These are phyloP conservation scores for Margaritispora aquatica DNA, from an alignment of 495 filamentous ascomycete genomes.

Conservation along the genomic window DNA sequence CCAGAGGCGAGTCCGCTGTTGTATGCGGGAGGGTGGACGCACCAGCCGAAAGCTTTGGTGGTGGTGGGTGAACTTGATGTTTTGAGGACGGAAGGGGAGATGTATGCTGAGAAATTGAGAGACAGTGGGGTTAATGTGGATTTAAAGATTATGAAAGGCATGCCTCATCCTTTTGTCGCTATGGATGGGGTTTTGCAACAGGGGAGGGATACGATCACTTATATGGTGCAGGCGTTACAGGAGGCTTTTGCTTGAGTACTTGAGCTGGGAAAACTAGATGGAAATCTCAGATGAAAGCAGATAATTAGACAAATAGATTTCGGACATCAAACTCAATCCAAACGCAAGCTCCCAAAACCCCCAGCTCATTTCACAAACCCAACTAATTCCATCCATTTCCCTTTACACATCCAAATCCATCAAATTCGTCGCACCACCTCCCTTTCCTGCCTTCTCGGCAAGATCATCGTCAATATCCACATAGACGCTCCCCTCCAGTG, in stretches of 20 bases:
- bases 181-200: constrained; percentile 51
- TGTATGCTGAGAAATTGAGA: constrained; percentile 43
- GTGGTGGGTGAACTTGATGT: constrained; percentile 54
- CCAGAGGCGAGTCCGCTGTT: constrained; percentile 51
- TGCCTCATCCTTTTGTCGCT: constrained; percentile 57
- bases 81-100: constrained; percentile 43
- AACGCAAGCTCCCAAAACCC: background rate
- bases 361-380: background rate
- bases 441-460: background rate
- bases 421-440: no score
- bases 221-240: constrained; percentile 46
- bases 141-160: constrained; percentile 50
- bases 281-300: no score
- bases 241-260: constrained; percentile 24
- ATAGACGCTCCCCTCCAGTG: constrained; percentile 22
- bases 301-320: background rate
- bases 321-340: background rate
- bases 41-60: constrained; percentile 42
- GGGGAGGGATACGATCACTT: constrained; percentile 45
- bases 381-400: background rate
- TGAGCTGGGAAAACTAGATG: background rate
- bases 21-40: constrained; percentile 36
- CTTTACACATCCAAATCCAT: no score
- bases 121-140: constrained; percentile 42
- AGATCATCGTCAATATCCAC: constrained; percentile 24